These are phyloP conservation scores for Protostelium mycophagum DNA, from an alignment of 78 protist species.

Conservation along the genomic window DNA sequence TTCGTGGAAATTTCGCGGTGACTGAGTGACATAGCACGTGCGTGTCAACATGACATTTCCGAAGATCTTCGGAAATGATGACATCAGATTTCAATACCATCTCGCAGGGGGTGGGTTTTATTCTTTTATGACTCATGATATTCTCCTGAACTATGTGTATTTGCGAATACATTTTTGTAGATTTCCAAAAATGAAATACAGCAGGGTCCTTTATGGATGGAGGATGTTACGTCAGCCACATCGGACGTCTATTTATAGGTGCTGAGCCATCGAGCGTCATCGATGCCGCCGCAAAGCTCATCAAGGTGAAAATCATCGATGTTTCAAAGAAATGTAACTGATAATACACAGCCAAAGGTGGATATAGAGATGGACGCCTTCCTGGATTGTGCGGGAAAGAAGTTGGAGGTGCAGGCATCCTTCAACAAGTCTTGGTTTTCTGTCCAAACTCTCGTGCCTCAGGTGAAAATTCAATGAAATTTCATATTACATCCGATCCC, in stretches of 20 bases:
- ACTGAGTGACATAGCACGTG: neutral
- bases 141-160: too few species aligned
- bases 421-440: neutral
- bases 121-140: neutral
- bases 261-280: neutral
- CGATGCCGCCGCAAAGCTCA: neutral
- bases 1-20: neutral
- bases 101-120: conserved; percentile 2
- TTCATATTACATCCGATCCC: too few species aligned
- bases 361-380: neutral
- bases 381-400: neutral
- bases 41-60: neutral
- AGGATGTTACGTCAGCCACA: neutral
- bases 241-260: neutral
- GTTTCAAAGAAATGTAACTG: neutral
- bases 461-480: neutral
- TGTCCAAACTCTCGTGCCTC: neutral
- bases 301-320: neutral
- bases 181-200: neutral
- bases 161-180: neutral
- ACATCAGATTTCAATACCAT: neutral
- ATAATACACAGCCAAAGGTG: neutral
- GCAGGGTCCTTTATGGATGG: conserved; percentile 2
- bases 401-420: neutral
- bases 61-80: neutral